Percentiles rank a stretch among this genome's conserved stretches.
Conservation (phyloP, 495 filamentous ascomycete genomes). For the Aspergillus sclerotiicarbonarius region DNA sequence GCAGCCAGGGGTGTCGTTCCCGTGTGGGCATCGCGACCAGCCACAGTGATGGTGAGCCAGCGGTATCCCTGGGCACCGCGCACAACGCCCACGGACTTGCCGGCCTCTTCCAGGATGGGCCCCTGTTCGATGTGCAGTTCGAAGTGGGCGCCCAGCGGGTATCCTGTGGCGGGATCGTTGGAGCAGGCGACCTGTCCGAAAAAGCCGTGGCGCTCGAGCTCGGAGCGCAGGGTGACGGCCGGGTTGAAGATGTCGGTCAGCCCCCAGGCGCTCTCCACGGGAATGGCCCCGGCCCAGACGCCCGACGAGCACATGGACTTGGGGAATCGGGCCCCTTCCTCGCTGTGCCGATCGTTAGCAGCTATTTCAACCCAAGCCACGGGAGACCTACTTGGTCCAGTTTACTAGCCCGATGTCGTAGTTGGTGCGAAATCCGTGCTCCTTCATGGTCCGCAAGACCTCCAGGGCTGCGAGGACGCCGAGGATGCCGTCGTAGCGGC, state of each 20-base stretch:
- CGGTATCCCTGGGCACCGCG: conserved; percentile 60
- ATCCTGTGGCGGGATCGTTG: conserved; percentile 12
- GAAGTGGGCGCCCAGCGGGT: conserved; percentile 66
- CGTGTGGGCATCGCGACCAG: conserved; percentile 66
- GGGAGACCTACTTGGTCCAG: conserved; percentile 61
- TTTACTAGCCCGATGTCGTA: conserved; percentile 67
- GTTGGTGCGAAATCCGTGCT: conserved; percentile 60
- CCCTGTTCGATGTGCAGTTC: conserved; percentile 82
- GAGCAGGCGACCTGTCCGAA: conserved; percentile 48
- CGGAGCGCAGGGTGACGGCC: conserved; percentile 51
- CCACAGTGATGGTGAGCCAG: conserved; percentile 62
- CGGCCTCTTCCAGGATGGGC: conserved; percentile 57
- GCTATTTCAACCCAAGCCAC: not conserved
- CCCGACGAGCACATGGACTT: conserved; percentile 73
- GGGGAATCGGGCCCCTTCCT: conserved; percentile 77
- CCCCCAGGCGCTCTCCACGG: conserved; percentile 58
- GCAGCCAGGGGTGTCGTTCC: conserved; percentile 63
- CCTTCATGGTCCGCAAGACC: conserved; percentile 62
- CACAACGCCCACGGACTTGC: conserved; percentile 63
- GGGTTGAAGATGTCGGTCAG: conserved; percentile 50
- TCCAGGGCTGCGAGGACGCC: conserved; percentile 68
- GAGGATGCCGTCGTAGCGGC: conserved; percentile 70
- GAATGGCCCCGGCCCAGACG: conserved; percentile 66
- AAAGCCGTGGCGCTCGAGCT: conserved; percentile 67
- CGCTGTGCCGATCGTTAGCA: conserved; percentile 28